Evolutionary conservation across 108 stramenopile species (phyloP), one percentile per base, ranked within the genome.

Genomic region (Mayamaea pseudoterrestris): DNA sequence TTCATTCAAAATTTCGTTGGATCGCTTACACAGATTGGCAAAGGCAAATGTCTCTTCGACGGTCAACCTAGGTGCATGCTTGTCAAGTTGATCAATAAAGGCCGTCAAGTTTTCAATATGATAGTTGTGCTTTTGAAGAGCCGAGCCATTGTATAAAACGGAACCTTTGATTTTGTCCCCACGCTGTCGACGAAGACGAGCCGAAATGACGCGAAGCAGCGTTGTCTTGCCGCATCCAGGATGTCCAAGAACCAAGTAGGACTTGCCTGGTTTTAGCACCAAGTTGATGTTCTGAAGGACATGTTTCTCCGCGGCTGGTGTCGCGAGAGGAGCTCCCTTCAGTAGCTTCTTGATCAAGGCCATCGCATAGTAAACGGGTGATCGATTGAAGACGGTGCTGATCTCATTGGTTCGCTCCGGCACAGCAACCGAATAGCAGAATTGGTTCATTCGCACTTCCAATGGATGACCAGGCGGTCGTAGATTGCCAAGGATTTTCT

Each of bases 21-120:
- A 14, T 11, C 61, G 37, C 23, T 76, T 71, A 46, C 82, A 84
- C 27, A 69, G 61, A 51, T 68, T 66, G 25, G 78, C 78, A 63
- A 80, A 84, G 22, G 77, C 75, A 49, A 84, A 80, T 5, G 82
- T 84, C 60, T 84, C 82, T 42, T 71, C 75, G 0, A 84, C 82
- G 1, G 82, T 80, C 7, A 79, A 65, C 45, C 67, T 57, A 1
- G 82, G 67, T 25, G 75, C 72, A 56, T 84, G 82, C 17, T 58
- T 53, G 55, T 83, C 81, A 22, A 78, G 59, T 47, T 83, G 81
- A 25, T 70, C 77, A 20, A 83, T 66, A 36, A 68, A 74, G 16
- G 68, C 29, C 47, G 67, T 56, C 3, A 66, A 50, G 53, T 73
- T 73, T 30, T 73, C 58, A 34, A 65, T 53, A 16, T 12, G n/a